Evolutionary conservation across 345 rosid genomes (phyloP), one percentile per base, ranked within the genome.

Genomic region (sweet orange (Citrus sinensis)): DNA sequence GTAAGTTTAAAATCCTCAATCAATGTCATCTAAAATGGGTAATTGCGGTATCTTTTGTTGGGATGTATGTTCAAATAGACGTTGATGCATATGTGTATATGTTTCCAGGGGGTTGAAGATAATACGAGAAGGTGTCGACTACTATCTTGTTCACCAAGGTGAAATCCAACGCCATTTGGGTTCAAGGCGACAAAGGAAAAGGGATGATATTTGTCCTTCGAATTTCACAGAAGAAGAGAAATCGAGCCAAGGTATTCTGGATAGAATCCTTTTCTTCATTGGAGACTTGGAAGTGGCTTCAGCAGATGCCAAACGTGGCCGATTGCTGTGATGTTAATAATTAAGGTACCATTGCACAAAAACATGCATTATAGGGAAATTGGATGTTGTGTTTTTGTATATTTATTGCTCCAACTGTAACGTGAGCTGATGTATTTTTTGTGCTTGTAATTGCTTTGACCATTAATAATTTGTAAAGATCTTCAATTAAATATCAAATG

Each of bases 211-310:
- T 17, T 25, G n/a, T 34, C 51, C 42, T 2, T 37, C 25, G 6
- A 62, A 61, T 61, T 68, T 76, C 10, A 13, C 10, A 11, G 69
- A 42, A 30, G 86, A 77, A 69, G 88, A 84, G 64, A 74, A 74
- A 46, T 71, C 85, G 1, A 22, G 78, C 68, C 61, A 4, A 40
- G 89, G 90, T 40, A 79, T 88, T 76, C 67, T 87, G 40, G 89
- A 89, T 71, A 86, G 74, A 70, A 89, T 90, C 42, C 81, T 88
- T 49, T 89, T 90, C 78, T 85, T 90, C 79, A 49, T 89, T 25
- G 91, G 91, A 24, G 91, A 90, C 79, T 68, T 90, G 82, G 91
- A 90, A 87, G 87, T 76, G 64, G 93, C 93, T 66, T 75, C 87
- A 3, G 64, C 71, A 3, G 85, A 83, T 58, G 86, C 89, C 54